phyloP scores from a whole-genome alignment of 2,329 filamentous ascomycete species.

The Xylaria sp. region DNA sequence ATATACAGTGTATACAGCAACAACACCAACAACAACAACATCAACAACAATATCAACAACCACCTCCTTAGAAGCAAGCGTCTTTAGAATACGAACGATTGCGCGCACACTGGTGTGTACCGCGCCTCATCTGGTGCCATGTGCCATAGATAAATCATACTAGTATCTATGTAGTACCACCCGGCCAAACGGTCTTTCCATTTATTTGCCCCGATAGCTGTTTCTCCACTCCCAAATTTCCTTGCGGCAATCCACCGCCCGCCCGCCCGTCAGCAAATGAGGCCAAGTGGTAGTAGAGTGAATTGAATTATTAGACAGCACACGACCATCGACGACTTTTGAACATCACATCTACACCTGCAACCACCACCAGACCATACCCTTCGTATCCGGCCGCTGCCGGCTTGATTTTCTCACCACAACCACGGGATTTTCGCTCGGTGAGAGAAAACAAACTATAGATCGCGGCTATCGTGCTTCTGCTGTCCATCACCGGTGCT shows the following conservation, averaged over 20 bases:
- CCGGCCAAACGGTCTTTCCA: background rate
- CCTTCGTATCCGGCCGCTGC: too few species aligned
- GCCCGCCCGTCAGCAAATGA: background rate
- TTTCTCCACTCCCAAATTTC: background rate
- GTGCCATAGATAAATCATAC: too few species aligned
- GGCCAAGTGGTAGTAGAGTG: background rate
- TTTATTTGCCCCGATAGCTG: background rate
- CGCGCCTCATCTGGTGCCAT: background rate
- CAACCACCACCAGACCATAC: background rate
- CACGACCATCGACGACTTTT: background rate
- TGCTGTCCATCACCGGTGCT: constrained; percentile 19
- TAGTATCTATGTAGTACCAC: background rate
- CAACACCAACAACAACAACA: too few species aligned
- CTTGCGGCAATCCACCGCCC: background rate
- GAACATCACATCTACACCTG: background rate
- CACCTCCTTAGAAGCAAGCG: too few species aligned
- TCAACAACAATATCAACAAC: too few species aligned
- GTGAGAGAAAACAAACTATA: too few species aligned
- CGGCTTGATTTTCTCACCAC: too few species aligned
- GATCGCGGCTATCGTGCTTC: background rate
- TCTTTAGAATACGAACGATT: background rate
- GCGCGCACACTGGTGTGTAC: background rate
- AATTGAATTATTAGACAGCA: background rate
- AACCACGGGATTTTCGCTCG: too few species aligned
- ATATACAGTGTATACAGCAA: too few species aligned